Conservation (phyloP, 31 red algal species). For the Bonnemaisonia californica region DNA sequence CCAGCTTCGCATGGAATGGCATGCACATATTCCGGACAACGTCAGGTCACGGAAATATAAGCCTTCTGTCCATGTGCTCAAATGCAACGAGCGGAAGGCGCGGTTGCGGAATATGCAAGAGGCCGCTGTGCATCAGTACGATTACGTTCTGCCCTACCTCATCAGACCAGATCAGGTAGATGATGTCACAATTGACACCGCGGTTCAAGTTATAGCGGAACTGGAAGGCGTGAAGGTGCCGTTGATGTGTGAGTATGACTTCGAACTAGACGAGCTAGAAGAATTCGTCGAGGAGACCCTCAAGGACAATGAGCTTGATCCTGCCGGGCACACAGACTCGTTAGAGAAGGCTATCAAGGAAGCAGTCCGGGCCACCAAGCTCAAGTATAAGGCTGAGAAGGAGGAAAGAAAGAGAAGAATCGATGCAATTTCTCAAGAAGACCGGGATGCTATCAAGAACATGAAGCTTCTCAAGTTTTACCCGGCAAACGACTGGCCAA, state of each 20-base stretch:
- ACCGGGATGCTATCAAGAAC: conserved; percentile 77
- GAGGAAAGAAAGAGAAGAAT: conserved; percentile 56
- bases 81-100: conserved; percentile 86
- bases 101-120: conserved; percentile 75
- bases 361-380: conserved; percentile 71
- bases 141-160: conserved; percentile 96
- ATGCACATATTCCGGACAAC: conserved; percentile 63
- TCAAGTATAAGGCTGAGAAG: conserved; percentile 66
- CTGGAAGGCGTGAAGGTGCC: conserved; percentile 71
- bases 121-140: conserved; percentile 85
- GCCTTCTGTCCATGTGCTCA: conserved; percentile 77
- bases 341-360: conserved; percentile 70
- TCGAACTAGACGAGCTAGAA: conserved; percentile 86
- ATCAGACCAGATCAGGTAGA: conserved; percentile 72
- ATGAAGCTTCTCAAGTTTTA: conserved; percentile 95
- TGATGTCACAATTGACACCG: conserved; percentile 67
- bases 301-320: conserved; percentile 71
- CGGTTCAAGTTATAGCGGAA: conserved; percentile 82
- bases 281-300: conserved; percentile 80
- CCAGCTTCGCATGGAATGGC: conserved; percentile 89
- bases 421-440: conserved; percentile 69
- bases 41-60: conserved; percentile 30
- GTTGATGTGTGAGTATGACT: conserved; percentile 89
- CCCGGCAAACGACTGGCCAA: conserved; percentile 83
- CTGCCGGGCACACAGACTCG: conserved; percentile 33